Evolutionary conservation across 2,329 filamentous ascomycete genomes (phyloP), one percentile per base, ranked within the genome.

Genomic region (Dothideomycetidae sp.): DNA sequence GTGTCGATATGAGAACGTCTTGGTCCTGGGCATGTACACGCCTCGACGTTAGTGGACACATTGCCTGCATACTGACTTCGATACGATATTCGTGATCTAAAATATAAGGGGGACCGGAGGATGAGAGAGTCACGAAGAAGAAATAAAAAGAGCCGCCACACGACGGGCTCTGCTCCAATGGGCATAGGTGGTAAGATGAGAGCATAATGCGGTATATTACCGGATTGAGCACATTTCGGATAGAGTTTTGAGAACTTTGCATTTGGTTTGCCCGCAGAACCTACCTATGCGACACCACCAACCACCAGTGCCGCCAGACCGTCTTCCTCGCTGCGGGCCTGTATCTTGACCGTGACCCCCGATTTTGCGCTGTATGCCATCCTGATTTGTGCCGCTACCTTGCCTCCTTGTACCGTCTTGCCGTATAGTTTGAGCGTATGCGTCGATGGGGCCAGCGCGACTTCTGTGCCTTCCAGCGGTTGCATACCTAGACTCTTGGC

Each of bases 381-480:
- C 60, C 85, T 75, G 46, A 96, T 75, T 47, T 75, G 78, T 43
- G 81, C 81, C 39, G 86, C 83, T 11, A 98, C 88, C 53, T 80
- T 79, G 48, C 90, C 90, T 23, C 88, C 90, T 21, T 73, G 77
- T 44, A 96, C 78, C 30, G 84, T 93, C 75, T 94, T 96, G 56
- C 90, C 90, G 57, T 94, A 81, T 23, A 98, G 68, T 65, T 93
- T 96, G 56, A 98, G 77, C 3, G 85, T 86, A 60, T 98, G 90
- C 44, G 86, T 94, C 42, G 78, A 86, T 53, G 79, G 79, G 54
- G 78, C 92, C 48, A 93, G 68, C 0, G 84, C 80, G 28, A 98
- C 78, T 48, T 98, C 90, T 19, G 82, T 93, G 49, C 88, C 90
- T 51, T 98, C 90, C 31, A 98, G 71, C 10, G 90, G 83, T 59